Percentiles rank a stretch among this genome's conserved stretches.
These are phyloP conservation scores for Phaseolus lunatus DNA, from an alignment of 306 rosid species.

Conservation along the genomic window DNA sequence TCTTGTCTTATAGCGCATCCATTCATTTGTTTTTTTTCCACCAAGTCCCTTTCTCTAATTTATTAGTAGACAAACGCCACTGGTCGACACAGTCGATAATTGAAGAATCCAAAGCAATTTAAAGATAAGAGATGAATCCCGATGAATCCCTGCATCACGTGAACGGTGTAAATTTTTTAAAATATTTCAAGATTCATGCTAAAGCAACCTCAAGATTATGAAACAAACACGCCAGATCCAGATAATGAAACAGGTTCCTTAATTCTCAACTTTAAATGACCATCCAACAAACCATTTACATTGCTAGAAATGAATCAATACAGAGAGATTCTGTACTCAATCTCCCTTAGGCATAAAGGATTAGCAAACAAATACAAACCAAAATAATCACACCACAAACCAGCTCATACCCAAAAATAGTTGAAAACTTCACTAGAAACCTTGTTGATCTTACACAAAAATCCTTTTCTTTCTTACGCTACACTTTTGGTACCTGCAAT, in stretches of 20 bases:
- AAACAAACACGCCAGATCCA: conserved; percentile 36
- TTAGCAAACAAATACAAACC: conserved; percentile 40
- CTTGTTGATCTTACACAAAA: conserved; percentile 24
- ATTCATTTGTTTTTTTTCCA: background rate
- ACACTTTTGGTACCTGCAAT: conserved; percentile 40
- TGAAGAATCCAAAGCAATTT: conserved; percentile 27
- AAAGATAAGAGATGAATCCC: conserved; percentile 38
- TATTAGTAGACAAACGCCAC: conserved; percentile 21
- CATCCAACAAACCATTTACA: conserved; percentile 42
- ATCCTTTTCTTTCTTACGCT: conserved; percentile 16
- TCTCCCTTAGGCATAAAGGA: conserved; percentile 20
- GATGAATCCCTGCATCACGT: conserved; percentile 40
- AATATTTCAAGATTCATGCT: background rate
- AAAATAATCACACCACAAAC: conserved; percentile 46
- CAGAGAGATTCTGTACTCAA: conserved; percentile 55
- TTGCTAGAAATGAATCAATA: conserved; percentile 43
- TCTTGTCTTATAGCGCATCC: background rate
- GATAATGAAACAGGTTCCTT: conserved; percentile 36
- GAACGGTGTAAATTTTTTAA: conserved; percentile 38
- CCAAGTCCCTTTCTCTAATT: conserved; percentile 20
- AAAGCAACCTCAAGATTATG: conserved; percentile 20
- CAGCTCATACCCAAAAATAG: conserved; percentile 15
- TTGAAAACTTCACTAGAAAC: conserved; percentile 27
- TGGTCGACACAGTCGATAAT: conserved; percentile 37
- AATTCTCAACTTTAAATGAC: conserved; percentile 36